phyloP scores from a whole-genome alignment of 768 basidiomycete species.

The Suillus clintonianus region DNA sequence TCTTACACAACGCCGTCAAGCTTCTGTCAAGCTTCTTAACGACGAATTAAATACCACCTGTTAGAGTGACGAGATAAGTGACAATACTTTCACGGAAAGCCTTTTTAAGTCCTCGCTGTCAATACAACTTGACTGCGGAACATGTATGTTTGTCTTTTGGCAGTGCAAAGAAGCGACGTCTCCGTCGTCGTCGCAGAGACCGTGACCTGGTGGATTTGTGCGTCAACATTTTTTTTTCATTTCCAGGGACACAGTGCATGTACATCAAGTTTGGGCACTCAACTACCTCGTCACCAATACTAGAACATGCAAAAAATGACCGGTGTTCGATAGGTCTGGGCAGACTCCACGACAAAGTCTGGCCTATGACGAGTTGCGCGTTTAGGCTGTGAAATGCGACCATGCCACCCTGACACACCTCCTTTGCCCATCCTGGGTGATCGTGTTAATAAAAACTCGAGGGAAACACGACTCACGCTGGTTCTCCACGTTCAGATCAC shows the following conservation, averaged over 20 bases:
- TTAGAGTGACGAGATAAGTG: not conserved
- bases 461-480: not conserved
- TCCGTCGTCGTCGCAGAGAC: not conserved
- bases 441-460: not conserved
- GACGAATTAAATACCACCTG: not conserved
- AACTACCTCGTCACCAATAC: not conserved
- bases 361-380: constrained; percentile 13
- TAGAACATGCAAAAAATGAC: not conserved
- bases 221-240: no score
- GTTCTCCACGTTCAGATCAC: not conserved
- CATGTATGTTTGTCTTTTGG: not conserved
- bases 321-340: not conserved
- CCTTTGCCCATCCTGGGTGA: constrained; percentile 43
- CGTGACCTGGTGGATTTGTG: not conserved
- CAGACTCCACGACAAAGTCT: not conserved
- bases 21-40: not conserved
- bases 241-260: no score
- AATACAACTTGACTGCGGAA: not conserved
- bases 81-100: not conserved
- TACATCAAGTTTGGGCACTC: not conserved
- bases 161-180: not conserved
- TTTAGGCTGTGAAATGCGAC: constrained; percentile 13
- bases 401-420: constrained; percentile 47
- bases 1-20: not conserved
- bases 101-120: not conserved